These are phyloP conservation scores for Thuidium tamariscinum DNA, from an alignment of 225 moss, liverwort and hornwort genomes.

Conservation along the genomic window DNA sequence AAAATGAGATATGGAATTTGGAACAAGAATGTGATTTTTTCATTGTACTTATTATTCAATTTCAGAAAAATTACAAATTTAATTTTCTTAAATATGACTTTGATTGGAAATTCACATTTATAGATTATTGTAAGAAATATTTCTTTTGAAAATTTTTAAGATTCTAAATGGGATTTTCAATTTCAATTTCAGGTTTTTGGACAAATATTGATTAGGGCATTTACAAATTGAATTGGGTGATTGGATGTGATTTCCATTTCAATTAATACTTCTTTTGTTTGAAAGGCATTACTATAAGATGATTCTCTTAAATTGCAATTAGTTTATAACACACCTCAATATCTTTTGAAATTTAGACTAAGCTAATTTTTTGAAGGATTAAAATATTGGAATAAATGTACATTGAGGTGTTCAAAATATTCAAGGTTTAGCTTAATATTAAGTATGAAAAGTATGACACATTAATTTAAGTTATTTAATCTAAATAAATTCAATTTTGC, in stretches of 20 bases:
- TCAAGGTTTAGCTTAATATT: neutral
- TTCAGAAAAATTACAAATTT: neutral
- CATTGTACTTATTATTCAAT: neutral
- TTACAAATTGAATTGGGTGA: accelerated
- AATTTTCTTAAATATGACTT: no score
- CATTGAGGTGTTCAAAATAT: neutral
- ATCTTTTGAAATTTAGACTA: neutral
- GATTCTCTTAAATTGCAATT: neutral
- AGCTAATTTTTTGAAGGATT: neutral
- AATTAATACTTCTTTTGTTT: neutral
- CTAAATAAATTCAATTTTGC: neutral
- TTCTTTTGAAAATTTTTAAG: neutral
- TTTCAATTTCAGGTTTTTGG: neutral
- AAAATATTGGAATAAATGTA: neutral
- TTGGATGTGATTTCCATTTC: neutral
- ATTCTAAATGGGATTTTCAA: neutral
- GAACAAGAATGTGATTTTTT: neutral
- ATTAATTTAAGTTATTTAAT: neutral
- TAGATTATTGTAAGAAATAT: neutral
- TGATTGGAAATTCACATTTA: neutral
- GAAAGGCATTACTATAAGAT: neutral
- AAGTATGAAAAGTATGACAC: no score
- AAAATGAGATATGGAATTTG: neutral
- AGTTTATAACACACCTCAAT: neutral
- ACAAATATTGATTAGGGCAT: neutral